A percentile compares a stretch with the other conserved stretches of the same genome.
phyloP scores from a whole-genome alignment of 2,329 filamentous ascomycete genomes.

The Botrytis byssoidea region DNA sequence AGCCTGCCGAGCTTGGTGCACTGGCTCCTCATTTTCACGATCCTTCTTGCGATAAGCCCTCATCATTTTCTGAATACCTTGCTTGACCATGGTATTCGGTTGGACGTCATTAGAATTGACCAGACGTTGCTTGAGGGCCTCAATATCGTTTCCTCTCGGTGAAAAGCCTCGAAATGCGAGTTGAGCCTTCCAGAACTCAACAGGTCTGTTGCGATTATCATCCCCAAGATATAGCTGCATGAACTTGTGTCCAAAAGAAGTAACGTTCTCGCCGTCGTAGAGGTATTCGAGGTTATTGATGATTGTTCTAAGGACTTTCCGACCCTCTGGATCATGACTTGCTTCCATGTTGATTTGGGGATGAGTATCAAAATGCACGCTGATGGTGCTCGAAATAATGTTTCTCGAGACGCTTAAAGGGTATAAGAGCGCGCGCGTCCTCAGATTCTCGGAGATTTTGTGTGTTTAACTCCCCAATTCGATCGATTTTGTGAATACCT shows the following conservation, averaged over 20 bases:
- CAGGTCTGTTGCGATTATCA: background rate
- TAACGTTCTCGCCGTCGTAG: background rate
- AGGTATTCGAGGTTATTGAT: background rate
- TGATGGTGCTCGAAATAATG: background rate
- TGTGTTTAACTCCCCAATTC: background rate
- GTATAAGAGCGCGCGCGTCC: background rate
- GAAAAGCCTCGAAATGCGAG: conserved; percentile 1
- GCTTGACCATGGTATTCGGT: background rate
- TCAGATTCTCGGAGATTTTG: background rate
- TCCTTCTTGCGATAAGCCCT: background rate
- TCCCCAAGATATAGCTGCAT: background rate
- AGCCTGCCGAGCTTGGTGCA: background rate
- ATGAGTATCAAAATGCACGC: background rate
- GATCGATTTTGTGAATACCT: background rate
- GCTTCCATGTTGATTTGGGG: background rate
- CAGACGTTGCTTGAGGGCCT: background rate
- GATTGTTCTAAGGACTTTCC: background rate
- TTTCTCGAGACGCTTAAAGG: background rate
- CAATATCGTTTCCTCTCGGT: background rate
- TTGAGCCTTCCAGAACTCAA: background rate
- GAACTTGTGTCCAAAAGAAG: background rate
- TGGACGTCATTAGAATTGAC: too few species aligned
- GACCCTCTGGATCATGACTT: background rate
- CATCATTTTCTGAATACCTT: background rate
- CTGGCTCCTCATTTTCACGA: background rate